A percentile compares a stretch with the other conserved stretches of the same genome.
phyloP scores from a whole-genome alignment of 2,329 filamentous ascomycete genomes.

The Aspergillus felis region DNA sequence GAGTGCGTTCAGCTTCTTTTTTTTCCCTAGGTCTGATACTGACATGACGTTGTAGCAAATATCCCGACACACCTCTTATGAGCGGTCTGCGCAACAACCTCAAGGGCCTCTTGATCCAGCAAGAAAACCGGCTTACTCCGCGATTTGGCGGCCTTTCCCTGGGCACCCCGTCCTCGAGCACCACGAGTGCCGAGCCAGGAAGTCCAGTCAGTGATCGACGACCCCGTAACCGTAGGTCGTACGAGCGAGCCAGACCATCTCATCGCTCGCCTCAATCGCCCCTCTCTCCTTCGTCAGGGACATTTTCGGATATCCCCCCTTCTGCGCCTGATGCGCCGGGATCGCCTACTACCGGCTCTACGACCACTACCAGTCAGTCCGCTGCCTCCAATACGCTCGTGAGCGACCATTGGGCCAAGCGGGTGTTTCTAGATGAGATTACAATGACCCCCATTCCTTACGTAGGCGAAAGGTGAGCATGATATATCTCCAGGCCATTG shows the following conservation, averaged over 20 bases:
- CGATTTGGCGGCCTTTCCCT: slow-evolving; percentile 25
- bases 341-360: slow-evolving; percentile 33
- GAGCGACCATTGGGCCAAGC: slow-evolving; percentile 41
- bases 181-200: slow-evolving; percentile 22
- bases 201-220: slow-evolving; percentile 27
- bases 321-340: slow-evolving; percentile 29
- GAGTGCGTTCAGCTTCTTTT: slow-evolving; percentile 37
- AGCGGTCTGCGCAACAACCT: slow-evolving; percentile 23
- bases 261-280: slow-evolving; percentile 24
- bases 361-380: slow-evolving; percentile 29
- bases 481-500: neutral
- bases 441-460: slow-evolving; percentile 28
- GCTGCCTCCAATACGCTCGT: slow-evolving; percentile 20
- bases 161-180: slow-evolving; percentile 22
- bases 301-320: slow-evolving; percentile 28
- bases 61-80: slow-evolving; percentile 23
- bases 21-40: slow-evolving; percentile 1
- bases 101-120: slow-evolving; percentile 24
- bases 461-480: slow-evolving; percentile 28
- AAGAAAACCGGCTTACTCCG: slow-evolving; percentile 26
- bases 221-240: slow-evolving; percentile 31
- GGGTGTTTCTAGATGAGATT: slow-evolving; percentile 31
- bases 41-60: slow-evolving; percentile 17
- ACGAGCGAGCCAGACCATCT: slow-evolving; percentile 30
- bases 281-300: slow-evolving; percentile 26